A percentile compares a stretch with the other conserved stretches of the same genome.
Evolutionary conservation across 371 early-diverging fungal genomes (phyloP).

Genomic region (Lichtheimia corymbifera): DNA sequence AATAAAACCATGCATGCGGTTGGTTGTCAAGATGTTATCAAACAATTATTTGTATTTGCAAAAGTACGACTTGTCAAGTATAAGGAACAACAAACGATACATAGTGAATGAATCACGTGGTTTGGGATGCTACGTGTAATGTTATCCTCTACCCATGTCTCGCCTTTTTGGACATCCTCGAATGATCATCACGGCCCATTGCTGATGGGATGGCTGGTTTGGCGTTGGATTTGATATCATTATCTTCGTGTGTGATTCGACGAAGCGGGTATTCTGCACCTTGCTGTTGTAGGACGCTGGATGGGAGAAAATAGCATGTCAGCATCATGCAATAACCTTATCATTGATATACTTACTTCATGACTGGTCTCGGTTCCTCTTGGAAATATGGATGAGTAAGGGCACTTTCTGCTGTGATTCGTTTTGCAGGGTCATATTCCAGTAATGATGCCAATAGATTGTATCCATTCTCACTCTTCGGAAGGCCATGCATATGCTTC

Average conservation of each 20-base stretch:
- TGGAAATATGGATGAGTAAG: constrained; percentile 89
- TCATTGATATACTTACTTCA: constrained; percentile 59
- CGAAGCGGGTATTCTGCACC: constrained; percentile 64
- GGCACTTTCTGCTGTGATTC: constrained; percentile 90
- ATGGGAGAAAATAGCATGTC: background rate
- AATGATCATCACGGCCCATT: constrained; percentile 26
- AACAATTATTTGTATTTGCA: background rate
- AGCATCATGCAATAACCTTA: background rate
- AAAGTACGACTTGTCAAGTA: background rate
- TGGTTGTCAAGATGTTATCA: constrained; percentile 1
- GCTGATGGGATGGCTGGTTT: constrained; percentile 23
- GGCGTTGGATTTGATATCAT: constrained; percentile 54
- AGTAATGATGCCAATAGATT: constrained; percentile 81
- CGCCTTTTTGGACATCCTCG: constrained; percentile 36
- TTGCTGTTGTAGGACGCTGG: constrained; percentile 61
- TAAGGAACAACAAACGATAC: background rate
- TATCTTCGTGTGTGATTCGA: constrained; percentile 67
- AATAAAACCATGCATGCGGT: constrained; percentile 1
- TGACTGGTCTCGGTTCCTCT: constrained; percentile 83
- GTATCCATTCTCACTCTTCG: constrained; percentile 67
- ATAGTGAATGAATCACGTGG: background rate
- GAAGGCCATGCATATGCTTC: constrained; percentile 39
- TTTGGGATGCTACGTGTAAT: background rate
- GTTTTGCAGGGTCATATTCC: constrained; percentile 89
- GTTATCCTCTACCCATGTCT: constrained; percentile 22